A percentile compares a stretch with the other conserved stretches of the same genome.
Conservation (phyloP, 768 basidiomycete genomes). For the Podaxis rugospora region DNA sequence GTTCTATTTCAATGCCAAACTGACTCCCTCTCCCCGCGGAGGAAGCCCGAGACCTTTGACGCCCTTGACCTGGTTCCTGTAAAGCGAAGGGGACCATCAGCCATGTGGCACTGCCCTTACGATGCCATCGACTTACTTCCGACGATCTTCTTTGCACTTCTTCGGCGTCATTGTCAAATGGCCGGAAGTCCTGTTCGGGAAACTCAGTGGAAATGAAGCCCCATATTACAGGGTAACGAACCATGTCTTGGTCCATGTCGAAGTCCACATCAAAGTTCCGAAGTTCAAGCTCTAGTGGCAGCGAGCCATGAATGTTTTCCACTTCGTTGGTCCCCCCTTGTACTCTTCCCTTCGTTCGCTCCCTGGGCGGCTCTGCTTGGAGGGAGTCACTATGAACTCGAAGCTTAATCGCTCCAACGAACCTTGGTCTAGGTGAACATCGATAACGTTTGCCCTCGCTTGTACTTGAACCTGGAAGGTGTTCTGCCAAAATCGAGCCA, state of each 20-base stretch:
- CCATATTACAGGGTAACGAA: neutral
- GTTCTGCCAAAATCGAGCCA: constrained; percentile 72
- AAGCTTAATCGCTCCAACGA: neutral
- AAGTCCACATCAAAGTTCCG: neutral
- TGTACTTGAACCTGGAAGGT: constrained; percentile 70
- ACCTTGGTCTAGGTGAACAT: constrained; percentile 19
- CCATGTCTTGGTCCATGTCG: constrained; percentile 2
- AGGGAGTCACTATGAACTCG: neutral
- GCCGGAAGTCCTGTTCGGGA: neutral
- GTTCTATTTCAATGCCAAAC: constrained; percentile 40
- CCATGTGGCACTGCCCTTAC: neutral
- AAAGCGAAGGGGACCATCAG: neutral
- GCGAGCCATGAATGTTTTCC: neutral
- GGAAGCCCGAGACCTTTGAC: constrained; percentile 57
- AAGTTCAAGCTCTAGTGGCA: neutral
- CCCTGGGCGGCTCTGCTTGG: neutral
- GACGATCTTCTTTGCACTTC: constrained; percentile 13
- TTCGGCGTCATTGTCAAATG: neutral
- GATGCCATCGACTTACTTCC: constrained; percentile 28
- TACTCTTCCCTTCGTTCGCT: neutral
- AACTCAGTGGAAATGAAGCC: neutral
- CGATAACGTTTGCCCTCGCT: constrained; percentile 44
- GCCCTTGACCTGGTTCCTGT: constrained; percentile 87
- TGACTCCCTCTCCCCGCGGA: constrained; percentile 44
- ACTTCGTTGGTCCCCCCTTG: neutral